phyloP scores from a whole-genome alignment of 2,329 filamentous ascomycete genomes.

The Curvularia hawaiiensis region DNA sequence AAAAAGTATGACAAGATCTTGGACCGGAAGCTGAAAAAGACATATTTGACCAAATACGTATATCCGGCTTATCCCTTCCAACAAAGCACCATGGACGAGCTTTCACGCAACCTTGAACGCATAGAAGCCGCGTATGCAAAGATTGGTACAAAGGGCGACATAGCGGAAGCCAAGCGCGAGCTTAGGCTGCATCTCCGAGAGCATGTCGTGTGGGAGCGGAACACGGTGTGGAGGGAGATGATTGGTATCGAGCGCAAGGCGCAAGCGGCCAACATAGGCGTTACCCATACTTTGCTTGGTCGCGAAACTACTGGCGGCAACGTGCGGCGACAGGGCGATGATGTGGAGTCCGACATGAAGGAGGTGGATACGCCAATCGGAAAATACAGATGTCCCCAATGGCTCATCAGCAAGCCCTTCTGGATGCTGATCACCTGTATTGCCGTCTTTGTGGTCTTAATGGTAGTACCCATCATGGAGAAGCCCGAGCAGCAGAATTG shows the following conservation, averaged over 20 bases:
- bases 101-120: constrained; percentile 73
- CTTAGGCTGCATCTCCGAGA: constrained; percentile 89
- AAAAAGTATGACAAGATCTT: constrained; percentile 99
- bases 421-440: constrained; percentile 74
- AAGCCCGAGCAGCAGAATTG: constrained; percentile 94
- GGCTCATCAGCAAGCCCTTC: constrained; percentile 84
- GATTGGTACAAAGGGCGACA: constrained; percentile 81
- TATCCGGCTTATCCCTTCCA: constrained; percentile 82
- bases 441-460: constrained; percentile 72
- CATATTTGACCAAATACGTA: constrained; percentile 77
- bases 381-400: constrained; percentile 73
- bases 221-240: constrained; percentile 98
- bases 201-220: constrained; percentile 98
- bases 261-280: constrained; percentile 88
- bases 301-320: constrained; percentile 70
- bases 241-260: constrained; percentile 96
- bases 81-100: constrained; percentile 68
- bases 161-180: constrained; percentile 78
- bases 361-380: constrained; percentile 81
- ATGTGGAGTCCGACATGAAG: constrained; percentile 68
- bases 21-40: constrained; percentile 76
- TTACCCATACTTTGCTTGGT: constrained; percentile 78
- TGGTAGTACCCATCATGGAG: constrained; percentile 81
- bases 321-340: constrained; percentile 83
- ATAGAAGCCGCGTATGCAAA: constrained; percentile 83